Evolutionary conservation across 202 grass and related monocot species (phyloP), one percentile per base, ranked within the genome.

Genomic region (Zizania palustris): DNA sequence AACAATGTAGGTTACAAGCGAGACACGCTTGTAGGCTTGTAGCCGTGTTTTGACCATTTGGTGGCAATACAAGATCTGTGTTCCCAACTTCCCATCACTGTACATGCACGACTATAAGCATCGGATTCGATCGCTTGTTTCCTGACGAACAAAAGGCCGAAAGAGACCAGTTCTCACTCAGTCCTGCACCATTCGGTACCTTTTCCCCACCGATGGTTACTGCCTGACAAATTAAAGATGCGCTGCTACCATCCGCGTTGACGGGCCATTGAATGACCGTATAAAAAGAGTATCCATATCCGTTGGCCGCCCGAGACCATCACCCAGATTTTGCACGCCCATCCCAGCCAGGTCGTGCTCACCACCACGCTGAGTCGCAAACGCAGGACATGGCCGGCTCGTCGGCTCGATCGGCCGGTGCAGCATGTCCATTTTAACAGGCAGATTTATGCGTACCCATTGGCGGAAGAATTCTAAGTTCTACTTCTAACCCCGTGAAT

Each of bases 341-440:
- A 44, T 45, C 66, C 44, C 9, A 38, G 15, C 16, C 16, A 42
- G 13, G 67, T 65, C 86, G 86, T 88, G 86, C 65, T 80, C 70
- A 63, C 34, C 75, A 84, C 28, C 21, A 63, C n/a, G 9, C n/a
- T n/a, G n/a, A n/a, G n/a, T n/a, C n/a, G n/a, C 49, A 39, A 35
- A 21, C 0, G 6, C 7, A 7, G 0, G 40, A 55, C 28, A 45
- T 49, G 61, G 45, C 5, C 5, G 7, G 67, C 49, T 46, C 28
- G 28, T 28, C 28, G 28, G 0, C 28, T 28, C 28, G 28, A 28
- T 28, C 28, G n/a, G 45, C 63, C 65, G 77, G 68, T 65, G 40
- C 65, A 37, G 3, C 64, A 9, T 51, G 43, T 63, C 65, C 73
- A 65, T 34, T 79, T 45, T 48, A 42, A 38, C 69, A 21, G 42